Evolutionary conservation across 2,329 filamentous ascomycete species (phyloP).

Genomic region (Leptographium flavum): DNA sequence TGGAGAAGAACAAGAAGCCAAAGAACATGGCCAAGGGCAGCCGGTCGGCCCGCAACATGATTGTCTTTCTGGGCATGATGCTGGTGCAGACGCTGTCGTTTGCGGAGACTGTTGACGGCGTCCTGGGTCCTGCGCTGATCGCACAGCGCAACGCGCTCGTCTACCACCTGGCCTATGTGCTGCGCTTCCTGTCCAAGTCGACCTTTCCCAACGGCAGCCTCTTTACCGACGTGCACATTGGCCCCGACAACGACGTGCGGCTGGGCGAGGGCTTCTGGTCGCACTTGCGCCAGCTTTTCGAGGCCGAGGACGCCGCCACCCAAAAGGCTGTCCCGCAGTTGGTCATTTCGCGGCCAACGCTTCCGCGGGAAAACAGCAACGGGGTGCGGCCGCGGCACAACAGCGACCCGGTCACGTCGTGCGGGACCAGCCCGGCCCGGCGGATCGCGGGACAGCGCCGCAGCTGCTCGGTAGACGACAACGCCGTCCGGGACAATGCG

Average conservation of each 20-base stretch:
- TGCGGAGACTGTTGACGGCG: neutral
- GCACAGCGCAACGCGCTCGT: neutral
- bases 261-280: neutral
- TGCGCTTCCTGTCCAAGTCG: neutral
- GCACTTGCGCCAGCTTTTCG: neutral
- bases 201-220: neutral
- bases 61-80: neutral
- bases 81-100: neutral
- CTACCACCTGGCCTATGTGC: neutral
- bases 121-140: neutral
- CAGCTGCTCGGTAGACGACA: neutral
- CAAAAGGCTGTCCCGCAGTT: neutral
- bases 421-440: neutral
- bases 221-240: neutral
- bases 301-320: neutral
- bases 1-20: slow-evolving; percentile 1
- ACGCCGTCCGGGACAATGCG: neutral
- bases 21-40: neutral
- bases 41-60: neutral
- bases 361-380: too few species aligned
- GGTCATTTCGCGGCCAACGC: neutral
- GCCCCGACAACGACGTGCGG: neutral
- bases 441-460: too few species aligned
- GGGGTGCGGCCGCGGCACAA: too few species aligned
- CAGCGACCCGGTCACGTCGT: neutral